Evolutionary conservation across 257 asterid species (phyloP).

Genomic region (Nicotiana benthamiana): DNA sequence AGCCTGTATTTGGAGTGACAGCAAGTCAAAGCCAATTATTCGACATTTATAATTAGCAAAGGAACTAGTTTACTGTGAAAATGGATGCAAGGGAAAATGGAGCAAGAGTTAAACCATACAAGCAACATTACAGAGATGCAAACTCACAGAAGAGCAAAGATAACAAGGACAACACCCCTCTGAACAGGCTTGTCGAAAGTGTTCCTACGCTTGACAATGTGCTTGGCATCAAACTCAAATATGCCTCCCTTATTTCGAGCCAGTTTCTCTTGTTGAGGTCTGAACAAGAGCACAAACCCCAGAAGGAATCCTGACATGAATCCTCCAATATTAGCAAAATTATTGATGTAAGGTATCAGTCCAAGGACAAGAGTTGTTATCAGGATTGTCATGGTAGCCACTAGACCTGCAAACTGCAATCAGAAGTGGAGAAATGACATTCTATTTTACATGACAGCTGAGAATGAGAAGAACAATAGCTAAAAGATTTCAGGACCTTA

Average conservation of each 20-base stretch:
- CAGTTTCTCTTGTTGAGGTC: slow-evolving; percentile 44
- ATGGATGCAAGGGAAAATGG: neutral
- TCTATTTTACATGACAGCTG: slow-evolving; percentile 1
- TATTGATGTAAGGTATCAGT: slow-evolving; percentile 65
- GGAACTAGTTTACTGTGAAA: neutral
- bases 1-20: slow-evolving; percentile 33
- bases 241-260: slow-evolving; percentile 48
- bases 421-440: slow-evolving; percentile 3
- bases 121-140: neutral
- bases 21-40: neutral
- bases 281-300: slow-evolving; percentile 52
- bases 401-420: slow-evolving; percentile 53
- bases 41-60: neutral
- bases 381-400: slow-evolving; percentile 34
- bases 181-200: slow-evolving; percentile 53
- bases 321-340: slow-evolving; percentile 76
- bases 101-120: neutral
- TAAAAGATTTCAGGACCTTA: slow-evolving; percentile 39
- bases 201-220: slow-evolving; percentile 28
- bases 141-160: slow-evolving; percentile 65
- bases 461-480: neutral
- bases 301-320: slow-evolving; percentile 66
- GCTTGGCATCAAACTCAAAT: slow-evolving; percentile 52
- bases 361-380: slow-evolving; percentile 48
- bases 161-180: slow-evolving; percentile 44